Base-by-base conservation (phyloP, 2,329 filamentous ascomycete species). In the Pseudopithomyces chartarum region DNA sequence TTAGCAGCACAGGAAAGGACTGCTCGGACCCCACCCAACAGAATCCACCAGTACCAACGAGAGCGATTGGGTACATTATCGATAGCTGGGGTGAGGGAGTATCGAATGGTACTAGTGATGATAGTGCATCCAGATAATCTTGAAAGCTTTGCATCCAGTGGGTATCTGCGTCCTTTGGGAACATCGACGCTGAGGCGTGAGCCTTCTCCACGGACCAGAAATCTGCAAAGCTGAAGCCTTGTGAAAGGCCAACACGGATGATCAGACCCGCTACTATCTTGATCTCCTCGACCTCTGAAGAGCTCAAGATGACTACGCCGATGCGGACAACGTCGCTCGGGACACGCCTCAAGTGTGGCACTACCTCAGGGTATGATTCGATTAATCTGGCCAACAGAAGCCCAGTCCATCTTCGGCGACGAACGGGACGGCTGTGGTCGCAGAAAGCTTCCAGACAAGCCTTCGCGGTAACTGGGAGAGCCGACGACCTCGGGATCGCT, bases 181-280 rank as follows among this genome's bases (percentile, higher is more conserved):
- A 76, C 17, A 54, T 55, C 1, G 61, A 61, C 13, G 54, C 62
- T 23, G 62, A 67, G 36, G 68, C 57, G 11, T 50, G 45, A 2
- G 69, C 58, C 33, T 66, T 65, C 13, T 62, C 63, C 3, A 66
- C 65, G 1, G 60, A 50, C 72, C 71, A 75, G 58, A 73, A 73
- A 20, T 52, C 57, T 19, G 51, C 23, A 33, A 67, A 71, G 1
- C 62, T 55, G 40, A 73, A 58, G 13, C 64, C 62, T 6, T 59
- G 46, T 20, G 62, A 55, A 7, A 71, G 34, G 11, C 64, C 66
- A 47, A 68, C 55, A 29, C 65, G 66, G 34, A 76, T 65, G 32
- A 74, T 59, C 12, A 73, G 53, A 7, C 70, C 73, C 6, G 71
- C 68, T 5, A 76, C 51, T 10, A 76, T 63, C 17, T 62, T 73